Base-by-base conservation (phyloP, 805 yeast genomes). In the Tetrapisispora taiwanensis region DNA sequence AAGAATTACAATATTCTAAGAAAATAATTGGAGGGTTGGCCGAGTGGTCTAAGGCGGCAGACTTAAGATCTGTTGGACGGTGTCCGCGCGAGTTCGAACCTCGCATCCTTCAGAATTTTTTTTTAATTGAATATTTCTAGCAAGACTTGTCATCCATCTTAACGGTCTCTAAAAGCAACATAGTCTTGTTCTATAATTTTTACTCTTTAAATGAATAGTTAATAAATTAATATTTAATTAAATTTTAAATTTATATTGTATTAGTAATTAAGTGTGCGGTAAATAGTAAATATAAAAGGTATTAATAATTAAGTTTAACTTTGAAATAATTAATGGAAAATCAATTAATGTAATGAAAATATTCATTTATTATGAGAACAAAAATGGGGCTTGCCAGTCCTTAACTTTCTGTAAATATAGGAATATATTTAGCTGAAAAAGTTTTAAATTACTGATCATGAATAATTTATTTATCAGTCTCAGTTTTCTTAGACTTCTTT, bases 401-500 rank as follows among this genome's bases (percentile, higher is more conserved):
- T n/a, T n/a, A 6, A 10, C 17, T n/a, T 31, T n/a, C 5, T n/a
- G 17, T n/a, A 9, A 8, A n/a, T 31, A 4, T 5, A 31, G n/a
- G n/a, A n/a, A 9, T 15, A 31, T 9, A 31, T 6, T 31, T 18
- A 6, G 26, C n/a, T 18, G 7, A 33, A 19, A 18, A 12, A 10
- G 6, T 33, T 3, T 19, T 18, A 6, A 19, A 18, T 18, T 33
- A 18, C 4, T 12, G n/a, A n/a, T 14, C 5, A 7, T 4, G n/a
- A 3, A n/a, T 34, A 22, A 27, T 14, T 19, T 30, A 30, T 19
- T 39, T 30, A 14, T 31, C 42, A 31, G 42, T 34, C 33, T 30
- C 20, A 8, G 42, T 45, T 33, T 51, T 49, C 49, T 48, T 50
- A 12, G 46, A 37, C 40, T 50, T 53, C 51, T 51, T 51, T 7